Percentiles rank a stretch among this genome's conserved stretches.
These are phyloP conservation scores for Mucor indicus DNA, from an alignment of 371 early-diverging fungal species.

Conservation along the genomic window DNA sequence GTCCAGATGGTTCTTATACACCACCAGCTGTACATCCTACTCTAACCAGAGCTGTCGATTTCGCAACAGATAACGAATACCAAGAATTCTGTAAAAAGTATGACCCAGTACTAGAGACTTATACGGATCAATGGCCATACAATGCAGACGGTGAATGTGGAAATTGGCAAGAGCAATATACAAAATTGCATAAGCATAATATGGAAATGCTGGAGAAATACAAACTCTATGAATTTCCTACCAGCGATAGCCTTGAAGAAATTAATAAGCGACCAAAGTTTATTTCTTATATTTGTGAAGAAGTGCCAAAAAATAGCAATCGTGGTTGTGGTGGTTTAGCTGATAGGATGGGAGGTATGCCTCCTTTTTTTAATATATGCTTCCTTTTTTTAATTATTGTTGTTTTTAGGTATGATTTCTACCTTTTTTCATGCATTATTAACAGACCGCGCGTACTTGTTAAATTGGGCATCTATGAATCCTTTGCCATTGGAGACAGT, in stretches of 20 bases:
- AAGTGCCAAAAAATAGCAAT: conserved; percentile 34
- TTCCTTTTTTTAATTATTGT: no score
- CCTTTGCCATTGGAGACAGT: conserved; percentile 38
- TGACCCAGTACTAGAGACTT: conserved; percentile 12
- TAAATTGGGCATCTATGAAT: conserved; percentile 36
- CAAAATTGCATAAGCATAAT: conserved; percentile 28
- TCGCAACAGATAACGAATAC: conserved; percentile 30
- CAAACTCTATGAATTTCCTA: conserved; percentile 28
- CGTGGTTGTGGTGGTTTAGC: conserved; percentile 52
- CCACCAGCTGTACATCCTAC: conserved; percentile 40
- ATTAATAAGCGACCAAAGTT: conserved; percentile 23
- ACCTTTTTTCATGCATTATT: conserved; percentile 48
- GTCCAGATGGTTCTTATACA: conserved; percentile 39
- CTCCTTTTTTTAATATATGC: no score
- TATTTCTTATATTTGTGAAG: conserved; percentile 43
- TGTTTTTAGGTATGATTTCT: conserved; percentile 49
- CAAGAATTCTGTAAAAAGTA: conserved; percentile 36
- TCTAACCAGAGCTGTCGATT: conserved; percentile 26
- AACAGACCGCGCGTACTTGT: conserved; percentile 38
- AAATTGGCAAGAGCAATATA: conserved; percentile 43
- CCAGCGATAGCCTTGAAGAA: conserved; percentile 8
- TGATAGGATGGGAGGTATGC: conserved; percentile 51
- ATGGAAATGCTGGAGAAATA: conserved; percentile 29
- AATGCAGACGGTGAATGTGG: conserved; percentile 39
- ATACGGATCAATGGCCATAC: conserved; percentile 20